Percentiles rank a stretch among this genome's conserved stretches.
Conservation (phyloP, 345 rosid species). For the Streptanthus diversifolius region DNA sequence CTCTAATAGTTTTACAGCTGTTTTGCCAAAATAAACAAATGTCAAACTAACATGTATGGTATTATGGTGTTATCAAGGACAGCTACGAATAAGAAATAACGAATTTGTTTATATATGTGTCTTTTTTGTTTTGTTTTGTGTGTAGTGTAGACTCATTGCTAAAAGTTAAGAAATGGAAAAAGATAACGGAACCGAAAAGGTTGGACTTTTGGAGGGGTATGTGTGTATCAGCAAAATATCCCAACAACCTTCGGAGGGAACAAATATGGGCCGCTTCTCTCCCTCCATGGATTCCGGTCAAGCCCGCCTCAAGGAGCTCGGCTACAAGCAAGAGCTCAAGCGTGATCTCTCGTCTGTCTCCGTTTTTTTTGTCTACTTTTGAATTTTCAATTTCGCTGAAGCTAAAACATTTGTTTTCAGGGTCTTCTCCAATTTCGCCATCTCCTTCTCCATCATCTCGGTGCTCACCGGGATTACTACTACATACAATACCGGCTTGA, state of each 20-base stretch:
- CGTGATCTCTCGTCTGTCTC: constrained; percentile 82
- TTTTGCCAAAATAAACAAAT: background rate
- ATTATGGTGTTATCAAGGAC: background rate
- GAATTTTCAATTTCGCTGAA: background rate
- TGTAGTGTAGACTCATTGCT: no score
- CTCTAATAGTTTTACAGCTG: background rate
- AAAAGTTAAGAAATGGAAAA: background rate
- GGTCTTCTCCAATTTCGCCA: constrained; percentile 87
- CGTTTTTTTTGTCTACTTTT: background rate
- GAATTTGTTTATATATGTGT: background rate
- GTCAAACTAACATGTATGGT: background rate
- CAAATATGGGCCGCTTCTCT: constrained; percentile 13
- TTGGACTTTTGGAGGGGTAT: constrained; percentile 2
- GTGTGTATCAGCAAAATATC: background rate
- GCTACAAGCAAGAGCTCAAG: constrained; percentile 97
- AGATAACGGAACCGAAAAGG: background rate
- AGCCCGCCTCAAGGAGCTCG: constrained; percentile 76
- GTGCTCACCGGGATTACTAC: constrained; percentile 93
- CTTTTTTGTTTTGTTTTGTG: background rate
- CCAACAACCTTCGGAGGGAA: background rate
- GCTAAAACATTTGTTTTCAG: constrained; percentile 43
- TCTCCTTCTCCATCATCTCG: constrained; percentile 89
- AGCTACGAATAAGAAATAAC: background rate
- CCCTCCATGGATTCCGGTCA: constrained; percentile 55
- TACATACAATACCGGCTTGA: constrained; percentile 74